These are phyloP conservation scores for Lentinula sp. DNA, from an alignment of 768 basidiomycete genomes.

Conservation along the genomic window DNA sequence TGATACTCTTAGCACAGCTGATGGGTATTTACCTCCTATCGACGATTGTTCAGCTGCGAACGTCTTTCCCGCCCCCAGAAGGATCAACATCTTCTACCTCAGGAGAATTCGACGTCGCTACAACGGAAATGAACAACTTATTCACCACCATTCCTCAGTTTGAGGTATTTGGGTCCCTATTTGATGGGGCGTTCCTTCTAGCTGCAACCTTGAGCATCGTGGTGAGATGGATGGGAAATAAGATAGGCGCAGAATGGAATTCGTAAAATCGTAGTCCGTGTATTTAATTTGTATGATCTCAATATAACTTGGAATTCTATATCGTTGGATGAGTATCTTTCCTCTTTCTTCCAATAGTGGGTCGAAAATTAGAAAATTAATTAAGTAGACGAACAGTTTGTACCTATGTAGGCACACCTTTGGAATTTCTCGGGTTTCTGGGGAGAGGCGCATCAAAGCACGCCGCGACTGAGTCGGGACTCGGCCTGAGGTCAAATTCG, in stretches of 20 bases:
- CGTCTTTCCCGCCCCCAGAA: conserved; percentile 65
- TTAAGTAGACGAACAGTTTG: too few relatives aligned
- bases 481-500: too few relatives aligned
- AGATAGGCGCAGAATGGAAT: conserved; percentile 26
- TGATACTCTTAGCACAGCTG: conserved; percentile 73
- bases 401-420: too few relatives aligned
- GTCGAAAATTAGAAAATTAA: too few relatives aligned
- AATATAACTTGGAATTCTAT: too few relatives aligned
- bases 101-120: neutral
- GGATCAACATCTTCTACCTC: neutral
- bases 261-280: neutral
- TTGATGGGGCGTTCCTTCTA: conserved; percentile 66
- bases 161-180: conserved; percentile 66
- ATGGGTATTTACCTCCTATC: conserved; percentile 86
- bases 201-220: conserved; percentile 44
- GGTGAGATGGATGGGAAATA: conserved; percentile 46
- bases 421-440: too few relatives aligned
- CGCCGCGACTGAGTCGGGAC: too few relatives aligned
- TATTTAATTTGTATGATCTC: neutral
- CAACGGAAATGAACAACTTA: conserved; percentile 33
- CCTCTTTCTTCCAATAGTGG: too few relatives aligned
- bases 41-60: conserved; percentile 76
- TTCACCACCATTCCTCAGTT: conserved; percentile 72
- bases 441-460: too few relatives aligned
- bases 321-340: too few relatives aligned